Evolutionary conservation across 2,329 filamentous ascomycete genomes (phyloP), one percentile per base, ranked within the genome.

Genomic region (Cladophialophora bantiana): DNA sequence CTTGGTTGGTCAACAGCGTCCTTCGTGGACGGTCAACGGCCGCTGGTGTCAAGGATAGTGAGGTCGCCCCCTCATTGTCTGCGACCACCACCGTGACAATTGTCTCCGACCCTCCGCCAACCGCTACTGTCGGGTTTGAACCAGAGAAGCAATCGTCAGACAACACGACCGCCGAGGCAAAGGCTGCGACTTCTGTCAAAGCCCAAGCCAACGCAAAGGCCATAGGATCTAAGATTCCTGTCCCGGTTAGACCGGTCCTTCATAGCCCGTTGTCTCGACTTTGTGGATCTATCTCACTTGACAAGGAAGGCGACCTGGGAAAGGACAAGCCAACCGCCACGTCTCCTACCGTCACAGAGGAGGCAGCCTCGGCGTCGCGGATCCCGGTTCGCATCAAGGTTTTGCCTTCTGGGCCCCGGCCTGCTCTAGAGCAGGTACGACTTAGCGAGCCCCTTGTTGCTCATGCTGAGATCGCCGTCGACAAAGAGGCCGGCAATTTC

Each of bases 1-100:
- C 68, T 57, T 67, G 68, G 68, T 60, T 69, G 68, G 65, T 48
- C 62, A 65, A 65, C 48, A 69, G 68, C 42, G 62, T 65, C 45
- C 61, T 69, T 40, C 65, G 68, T 63, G 26, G 64, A 62, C 52
- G 53, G 61, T 65, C 60, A 42, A 55, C 64, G 36, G 55, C 59
- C 26, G 18, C 62, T 63, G 68, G 62, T 40, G 45, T 59, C 61
- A 55, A 62, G 34, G 60, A 18, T 38, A 20, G 52, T 48, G 31
- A 20, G 59, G 68, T 65, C 67, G 68, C 64, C 64, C 68, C 68
- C 36, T 58, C 50, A 26, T 54, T 53, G 36, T 35, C 62, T 4
- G 57, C 54, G 62, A 53, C 42, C 32, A 60, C 59, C 64, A 63
- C 61, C 62, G 68, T 65, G 65, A 38, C 65, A 57, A 35, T 66